Evolutionary conservation across 345 rosid species (phyloP), one percentile per base, ranked within the genome.

Genomic region (Ceriops zippeliana): DNA sequence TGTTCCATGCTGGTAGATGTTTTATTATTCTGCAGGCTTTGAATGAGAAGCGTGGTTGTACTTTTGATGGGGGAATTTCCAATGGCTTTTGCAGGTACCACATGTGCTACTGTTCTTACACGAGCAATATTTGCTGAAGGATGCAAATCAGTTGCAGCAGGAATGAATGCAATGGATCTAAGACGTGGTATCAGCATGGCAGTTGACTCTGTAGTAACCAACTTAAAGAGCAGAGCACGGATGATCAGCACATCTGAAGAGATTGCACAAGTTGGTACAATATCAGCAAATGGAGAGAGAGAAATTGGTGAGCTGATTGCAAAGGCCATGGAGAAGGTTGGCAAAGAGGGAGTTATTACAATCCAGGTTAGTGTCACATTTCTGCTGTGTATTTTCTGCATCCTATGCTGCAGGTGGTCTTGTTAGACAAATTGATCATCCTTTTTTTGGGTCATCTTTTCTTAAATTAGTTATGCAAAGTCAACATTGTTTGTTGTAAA

Each of bases 201-300:
- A 21, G 99, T 95, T 78, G 99, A 90, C 76, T 57, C 86, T 38
- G 99, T 95, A 49, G 90, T 95, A 31, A 85, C 96, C 5, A 86
- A 84, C 80, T 83, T 95, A 83, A 91, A 95, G 79, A 88, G 99
- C 78, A 78, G 90, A 75, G 93, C 99, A 49, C 79, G 90, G 53
- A 95, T 91, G 99, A 95, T 95, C 76, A 90, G 99, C 77, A 91
- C 96, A 60, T 95, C 97, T 0, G 99, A 95, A 77, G 99, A 95
- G 77, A 95, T 95, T 37, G 99, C 98, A 8, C 99, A 93, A 88
- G 99, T 96, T 77, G 99, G 99, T 65, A 96, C 98, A 28, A 92
- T 92, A 66, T 96, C 99, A 26, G 88, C 99, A 52, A 96, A 96
- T 81, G 99, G 99, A 16, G 99, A 96, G 70, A 86, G 96, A 53